Percentiles rank a stretch among this genome's conserved stretches.
Evolutionary conservation across 148 eudicot species (phyloP).

Genomic region (Bassia scoparia): DNA sequence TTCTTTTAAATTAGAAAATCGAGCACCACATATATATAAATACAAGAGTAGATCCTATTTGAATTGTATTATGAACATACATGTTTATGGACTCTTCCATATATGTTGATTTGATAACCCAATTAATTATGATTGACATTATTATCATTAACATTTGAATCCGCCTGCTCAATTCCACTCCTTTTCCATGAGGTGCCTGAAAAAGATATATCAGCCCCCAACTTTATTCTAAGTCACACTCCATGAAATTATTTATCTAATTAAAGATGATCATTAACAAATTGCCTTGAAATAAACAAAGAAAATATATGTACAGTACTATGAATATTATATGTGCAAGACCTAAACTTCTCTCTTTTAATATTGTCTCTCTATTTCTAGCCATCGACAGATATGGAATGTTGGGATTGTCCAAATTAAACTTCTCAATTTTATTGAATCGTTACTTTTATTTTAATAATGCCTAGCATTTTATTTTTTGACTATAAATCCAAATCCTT

Average conservation of each 20-base stretch:
- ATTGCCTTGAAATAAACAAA: neutral
- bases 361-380: constrained; percentile 17
- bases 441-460: neutral
- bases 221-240: constrained; percentile 2
- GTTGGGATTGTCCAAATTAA: constrained; percentile 19
- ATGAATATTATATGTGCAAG: neutral
- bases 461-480: too few relatives aligned
- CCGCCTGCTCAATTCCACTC: neutral
- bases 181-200: neutral
- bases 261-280: neutral
- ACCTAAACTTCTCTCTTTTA: constrained; percentile 11
- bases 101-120: neutral
- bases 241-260: neutral
- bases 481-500: too few relatives aligned
- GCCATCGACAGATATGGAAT: constrained; percentile 9
- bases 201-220: constrained; percentile 5
- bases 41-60: too few relatives aligned
- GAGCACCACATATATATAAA: too few relatives aligned
- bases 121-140: neutral
- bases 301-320: neutral
- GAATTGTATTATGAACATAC: too few relatives aligned
- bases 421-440: neutral
- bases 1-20: too few relatives aligned
- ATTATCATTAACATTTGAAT: neutral
- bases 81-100: neutral